Conservation (phyloP, 2,329 filamentous ascomycete genomes). For the Trichoderma pleuroti region DNA sequence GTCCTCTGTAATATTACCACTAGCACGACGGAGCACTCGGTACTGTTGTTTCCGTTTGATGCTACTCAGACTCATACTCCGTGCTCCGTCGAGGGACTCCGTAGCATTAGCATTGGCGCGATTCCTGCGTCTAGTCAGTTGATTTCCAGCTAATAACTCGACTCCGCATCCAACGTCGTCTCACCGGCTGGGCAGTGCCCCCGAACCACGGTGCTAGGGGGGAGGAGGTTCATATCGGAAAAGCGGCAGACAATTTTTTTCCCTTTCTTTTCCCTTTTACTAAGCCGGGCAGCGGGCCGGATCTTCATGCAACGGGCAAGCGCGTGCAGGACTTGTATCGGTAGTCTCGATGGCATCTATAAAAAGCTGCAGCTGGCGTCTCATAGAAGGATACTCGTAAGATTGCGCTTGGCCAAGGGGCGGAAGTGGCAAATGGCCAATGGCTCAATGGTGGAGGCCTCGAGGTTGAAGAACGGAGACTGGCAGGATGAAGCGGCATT, state of each 20-base stretch:
- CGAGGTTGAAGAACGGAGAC: slow-evolving; percentile 3
- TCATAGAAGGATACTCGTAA: neutral
- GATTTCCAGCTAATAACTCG: neutral
- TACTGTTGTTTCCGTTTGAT: neutral
- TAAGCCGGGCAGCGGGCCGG: slow-evolving; percentile 6
- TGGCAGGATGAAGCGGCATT: neutral
- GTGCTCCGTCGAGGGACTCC: neutral
- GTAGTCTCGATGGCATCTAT: neutral
- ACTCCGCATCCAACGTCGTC: slow-evolving; percentile 2
- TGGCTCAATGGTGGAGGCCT: neutral
- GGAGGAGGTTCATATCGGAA: neutral
- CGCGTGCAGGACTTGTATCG: neutral
- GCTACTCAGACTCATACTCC: neutral
- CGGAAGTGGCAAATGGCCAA: neutral
- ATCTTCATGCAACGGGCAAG: neutral
- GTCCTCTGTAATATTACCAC: neutral
- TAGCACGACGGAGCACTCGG: slow-evolving; percentile 1
- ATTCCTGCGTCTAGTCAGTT: neutral
- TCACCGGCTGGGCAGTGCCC: slow-evolving; percentile 6
- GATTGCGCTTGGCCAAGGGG: slow-evolving; percentile 6
- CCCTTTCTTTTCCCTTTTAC: neutral
- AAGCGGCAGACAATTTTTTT: neutral
- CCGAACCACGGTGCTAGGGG: slow-evolving; percentile 2
- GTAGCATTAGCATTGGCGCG: neutral
- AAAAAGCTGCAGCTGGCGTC: neutral